Base-by-base conservation (phyloP, 148 eudicot genomes). In the Bassia scoparia region DNA sequence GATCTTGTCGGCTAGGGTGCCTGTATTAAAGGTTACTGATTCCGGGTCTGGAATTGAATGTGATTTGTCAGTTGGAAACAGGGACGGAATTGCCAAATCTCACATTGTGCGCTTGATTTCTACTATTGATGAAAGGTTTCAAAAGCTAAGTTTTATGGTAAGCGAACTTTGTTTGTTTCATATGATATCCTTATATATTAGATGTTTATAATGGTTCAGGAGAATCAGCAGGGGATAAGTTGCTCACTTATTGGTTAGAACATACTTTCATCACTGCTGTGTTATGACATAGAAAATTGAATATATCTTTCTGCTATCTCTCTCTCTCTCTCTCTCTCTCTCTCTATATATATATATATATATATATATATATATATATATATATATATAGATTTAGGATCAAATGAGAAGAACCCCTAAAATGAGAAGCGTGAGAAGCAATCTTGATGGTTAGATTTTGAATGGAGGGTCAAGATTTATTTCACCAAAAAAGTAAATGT, bases 61-160 rank as follows among this genome's bases (percentile, higher is more conserved):
- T 81, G 98, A 95, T 83, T 77, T 95, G 33, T 95, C 98, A 27
- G 87, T 95, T 76, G 96, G 93, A 73, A 95, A 95, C 73, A 80
- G 84, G 72, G 97, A 95, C 67, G 98, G 97, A 48, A 80, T 95
- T 73, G 73, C 79, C 62, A 92, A 89, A 82, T 95, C 99, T 24
- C 83, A 80, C 74, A 83, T 90, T 75, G 70, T 95, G 49, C 75
- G 67, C 79, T 48, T 89, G 74, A 81, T 92, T 79, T 80, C 89
- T 50, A 73, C 86, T 31, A 89, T 95, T 37, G 98, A 95, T 85
- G 83, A 81, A 80, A 87, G 98, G 81, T 90, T 95, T 82, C 86
- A 58, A 65, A 89, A 87, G 85, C 88, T 95, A 54, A 80, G 96
- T 80, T 84, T 91, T 80, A 76, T 95, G 97, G 98, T 95, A 91